Base-by-base conservation (phyloP, 202 grass and related monocot species). In the Alloteropsis angusta region DNA sequence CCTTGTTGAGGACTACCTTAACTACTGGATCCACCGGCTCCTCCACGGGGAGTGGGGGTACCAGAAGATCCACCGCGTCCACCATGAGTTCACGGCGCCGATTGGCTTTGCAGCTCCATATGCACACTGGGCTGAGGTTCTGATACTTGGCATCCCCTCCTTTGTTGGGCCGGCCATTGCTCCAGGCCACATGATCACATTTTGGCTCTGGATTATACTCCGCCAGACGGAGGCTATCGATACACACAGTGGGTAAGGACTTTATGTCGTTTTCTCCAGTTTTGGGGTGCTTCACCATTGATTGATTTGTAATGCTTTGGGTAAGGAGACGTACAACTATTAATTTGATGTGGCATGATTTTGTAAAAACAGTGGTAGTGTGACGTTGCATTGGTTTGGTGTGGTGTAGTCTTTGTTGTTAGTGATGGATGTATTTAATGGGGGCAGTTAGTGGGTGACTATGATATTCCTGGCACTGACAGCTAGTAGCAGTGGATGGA, bases 171-270 rank as follows among this genome's bases (percentile, higher is more conserved):
- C 95, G 0, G 89, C 85, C 12, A 88, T 98, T 0, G 92, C 81
- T 17, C 94, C 94, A 0, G 68, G 94, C 77, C 94, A 97, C 80
- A 94, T 92, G 89, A 87, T 94, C 85, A 97, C 92, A 8, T 87
- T 99, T 76, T 99, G 90, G 90, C 84, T 99, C 45, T 99, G 96
- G 96, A 91, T 95, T 46, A 57, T 82, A 21, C 79, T 99, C 42
- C 96, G 96, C 54, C 96, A 99, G 79, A 73, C 90, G 37, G 96
- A 99, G 79, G 96, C 90, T 39, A 95, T 95, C 2, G 96, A 98
- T 6, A 98, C 89, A 7, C 96, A 98, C 73, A 91, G 87, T 13
- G 96, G 96, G 96, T 98, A 89, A 59, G 87, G 71, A 73, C 0
- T 22, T 85, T 90, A 9, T 37, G 1, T 65, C 42, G 2, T 66